Conservation (phyloP, 345 rosid genomes). For the Dipteronia dyeriana region DNA sequence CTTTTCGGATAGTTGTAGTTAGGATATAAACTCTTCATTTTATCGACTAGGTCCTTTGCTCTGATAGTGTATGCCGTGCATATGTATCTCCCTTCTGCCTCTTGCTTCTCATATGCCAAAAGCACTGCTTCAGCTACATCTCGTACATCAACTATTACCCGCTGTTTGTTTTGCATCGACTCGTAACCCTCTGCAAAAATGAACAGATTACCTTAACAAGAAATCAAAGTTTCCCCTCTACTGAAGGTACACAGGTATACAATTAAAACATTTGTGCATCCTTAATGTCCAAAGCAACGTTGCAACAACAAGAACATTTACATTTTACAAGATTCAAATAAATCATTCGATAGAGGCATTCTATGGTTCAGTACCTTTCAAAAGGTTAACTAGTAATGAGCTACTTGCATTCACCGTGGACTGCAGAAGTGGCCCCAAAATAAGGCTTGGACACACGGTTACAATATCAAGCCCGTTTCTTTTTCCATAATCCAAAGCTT, state of each 20-base stretch:
- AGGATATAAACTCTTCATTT: slow-evolving; percentile 57
- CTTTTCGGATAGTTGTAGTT: slow-evolving; percentile 51
- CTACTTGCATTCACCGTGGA: slow-evolving; percentile 55
- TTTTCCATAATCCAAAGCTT: slow-evolving; percentile 65
- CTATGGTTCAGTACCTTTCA: slow-evolving; percentile 47
- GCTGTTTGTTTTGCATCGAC: slow-evolving; percentile 28
- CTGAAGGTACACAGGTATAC: no score
- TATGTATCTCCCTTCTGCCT: slow-evolving; percentile 57
- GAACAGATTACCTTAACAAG: no score
- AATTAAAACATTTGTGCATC: no score
- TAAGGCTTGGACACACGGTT: slow-evolving; percentile 51
- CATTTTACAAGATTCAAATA: no score
- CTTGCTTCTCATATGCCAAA: slow-evolving; percentile 53
- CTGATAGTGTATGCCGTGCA: slow-evolving; percentile 35
- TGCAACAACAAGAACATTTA: no score
- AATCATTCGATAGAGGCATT: no score
- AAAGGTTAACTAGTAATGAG: slow-evolving; percentile 41
- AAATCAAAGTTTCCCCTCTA: no score
- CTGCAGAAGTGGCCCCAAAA: slow-evolving; percentile 63
- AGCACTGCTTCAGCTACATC: slow-evolving; percentile 43
- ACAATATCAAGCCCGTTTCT: slow-evolving; percentile 56
- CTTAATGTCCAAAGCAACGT: no score
- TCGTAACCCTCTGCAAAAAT: no score
- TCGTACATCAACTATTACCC: slow-evolving; percentile 37
- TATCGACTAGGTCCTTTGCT: slow-evolving; percentile 37